Percentiles rank a stretch among this genome's conserved stretches.
Conservation (phyloP, 164 flowering plant genomes). For the Vitis cinerea region DNA sequence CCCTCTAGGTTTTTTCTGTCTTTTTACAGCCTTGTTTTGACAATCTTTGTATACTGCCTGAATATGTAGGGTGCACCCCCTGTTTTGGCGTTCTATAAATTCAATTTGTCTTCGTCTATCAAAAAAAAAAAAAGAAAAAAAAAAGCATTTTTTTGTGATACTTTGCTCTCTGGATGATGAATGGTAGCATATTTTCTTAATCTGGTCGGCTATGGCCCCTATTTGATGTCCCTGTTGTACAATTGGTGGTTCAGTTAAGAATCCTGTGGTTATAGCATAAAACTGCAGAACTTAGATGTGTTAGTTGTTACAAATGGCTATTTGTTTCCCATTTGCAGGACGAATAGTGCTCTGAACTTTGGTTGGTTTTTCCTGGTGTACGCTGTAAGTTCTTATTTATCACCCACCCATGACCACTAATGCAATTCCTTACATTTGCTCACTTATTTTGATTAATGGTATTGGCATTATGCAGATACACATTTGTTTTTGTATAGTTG, state of each 20-base stretch:
- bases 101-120: no score
- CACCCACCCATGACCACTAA: not conserved
- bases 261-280: not conserved
- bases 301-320: not conserved
- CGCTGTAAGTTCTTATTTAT: conserved; percentile 43
- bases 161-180: no score
- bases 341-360: conserved; percentile 82
- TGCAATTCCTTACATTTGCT: not conserved
- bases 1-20: no score
- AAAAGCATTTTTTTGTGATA: no score
- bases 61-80: no score
- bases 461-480: conserved; percentile 62
- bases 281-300: not conserved
- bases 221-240: no score
- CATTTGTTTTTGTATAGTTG: conserved; percentile 82
- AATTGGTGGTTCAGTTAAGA: not conserved
- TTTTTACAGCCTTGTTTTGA: no score
- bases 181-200: no score
- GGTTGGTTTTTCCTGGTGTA: conserved; percentile 79
- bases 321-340: conserved; percentile 45
- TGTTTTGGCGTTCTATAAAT: no score
- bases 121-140: no score
- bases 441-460: not conserved
- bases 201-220: no score
- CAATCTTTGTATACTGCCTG: no score